A percentile compares a stretch with the other conserved stretches of the same genome.
These are phyloP conservation scores for Chenopodium quinoa DNA, from an alignment of 148 eudicot species.

Conservation along the genomic window DNA sequence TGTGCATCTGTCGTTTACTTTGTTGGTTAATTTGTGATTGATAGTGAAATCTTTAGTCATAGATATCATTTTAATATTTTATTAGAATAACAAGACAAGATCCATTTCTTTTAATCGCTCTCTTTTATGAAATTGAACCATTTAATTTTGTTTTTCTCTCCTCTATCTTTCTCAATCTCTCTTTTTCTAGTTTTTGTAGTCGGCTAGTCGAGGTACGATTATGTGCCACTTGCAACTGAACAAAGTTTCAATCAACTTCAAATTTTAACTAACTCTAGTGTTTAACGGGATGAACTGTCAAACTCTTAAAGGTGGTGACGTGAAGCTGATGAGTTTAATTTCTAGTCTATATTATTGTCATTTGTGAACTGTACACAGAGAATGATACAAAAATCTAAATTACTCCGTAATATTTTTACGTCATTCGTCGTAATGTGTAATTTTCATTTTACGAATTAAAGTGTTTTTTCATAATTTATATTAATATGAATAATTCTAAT, in stretches of 20 bases:
- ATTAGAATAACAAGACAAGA: constrained; percentile 6
- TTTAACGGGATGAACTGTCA: too few relatives aligned
- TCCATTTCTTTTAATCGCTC: constrained; percentile 5
- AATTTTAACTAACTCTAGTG: background rate
- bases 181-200: background rate
- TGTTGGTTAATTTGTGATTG: constrained; percentile 16
- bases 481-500: too few relatives aligned
- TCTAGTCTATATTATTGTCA: too few relatives aligned
- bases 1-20: constrained; percentile 23
- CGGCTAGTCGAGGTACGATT: background rate
- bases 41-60: constrained; percentile 21
- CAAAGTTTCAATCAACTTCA: background rate
- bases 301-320: too few relatives aligned
- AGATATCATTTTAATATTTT: constrained; percentile 12
- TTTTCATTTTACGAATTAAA: too few relatives aligned
- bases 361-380: too few relatives aligned
- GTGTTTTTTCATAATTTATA: too few relatives aligned
- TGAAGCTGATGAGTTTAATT: too few relatives aligned
- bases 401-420: too few relatives aligned
- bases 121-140: background rate
- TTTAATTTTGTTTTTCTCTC: background rate
- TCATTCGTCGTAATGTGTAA: too few relatives aligned
- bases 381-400: too few relatives aligned
- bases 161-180: background rate
- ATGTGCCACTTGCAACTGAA: background rate